Conservation (phyloP, 2,329 filamentous ascomycete species). For the Rutstroemia sydowiana region DNA sequence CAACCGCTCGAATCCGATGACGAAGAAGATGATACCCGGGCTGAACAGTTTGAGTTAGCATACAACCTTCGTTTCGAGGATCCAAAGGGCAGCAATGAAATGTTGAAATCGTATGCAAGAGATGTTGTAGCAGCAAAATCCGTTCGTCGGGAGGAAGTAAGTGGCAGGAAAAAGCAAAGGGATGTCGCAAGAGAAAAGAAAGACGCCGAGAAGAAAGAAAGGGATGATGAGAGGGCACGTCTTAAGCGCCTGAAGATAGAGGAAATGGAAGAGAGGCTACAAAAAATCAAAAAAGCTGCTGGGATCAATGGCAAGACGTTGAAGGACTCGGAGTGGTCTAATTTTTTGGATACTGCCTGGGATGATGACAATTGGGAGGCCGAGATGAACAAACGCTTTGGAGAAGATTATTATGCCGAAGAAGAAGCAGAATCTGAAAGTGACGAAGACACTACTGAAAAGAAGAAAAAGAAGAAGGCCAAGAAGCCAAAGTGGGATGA, state of each 20-base stretch:
- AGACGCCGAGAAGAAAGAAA: slow-evolving; percentile 68
- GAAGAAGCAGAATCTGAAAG: slow-evolving; percentile 57
- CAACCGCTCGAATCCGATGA: slow-evolving; percentile 90
- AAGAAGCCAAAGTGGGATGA: slow-evolving; percentile 93
- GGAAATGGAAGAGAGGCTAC: slow-evolving; percentile 79
- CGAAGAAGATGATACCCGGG: slow-evolving; percentile 59
- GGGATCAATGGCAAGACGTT: slow-evolving; percentile 62
- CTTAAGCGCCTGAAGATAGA: slow-evolving; percentile 84
- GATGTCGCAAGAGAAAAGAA: slow-evolving; percentile 71
- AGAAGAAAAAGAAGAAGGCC: slow-evolving; percentile 48
- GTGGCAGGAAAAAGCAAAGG: slow-evolving; percentile 66
- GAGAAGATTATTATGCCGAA: slow-evolving; percentile 81
- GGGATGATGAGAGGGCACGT: slow-evolving; percentile 73
- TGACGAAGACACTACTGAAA: slow-evolving; percentile 42
- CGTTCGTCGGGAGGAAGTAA: slow-evolving; percentile 77
- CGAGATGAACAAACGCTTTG: slow-evolving; percentile 84
- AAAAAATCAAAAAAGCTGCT: slow-evolving; percentile 82
- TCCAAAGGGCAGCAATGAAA: slow-evolving; percentile 78
- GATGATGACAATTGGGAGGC: slow-evolving; percentile 84
- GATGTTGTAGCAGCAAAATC: slow-evolving; percentile 75
- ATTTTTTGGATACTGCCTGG: slow-evolving; percentile 80
- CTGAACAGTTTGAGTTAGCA: slow-evolving; percentile 83
- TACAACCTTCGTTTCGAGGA: slow-evolving; percentile 98
- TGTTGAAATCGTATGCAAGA: slow-evolving; percentile 81
- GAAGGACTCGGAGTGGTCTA: slow-evolving; percentile 73